These are phyloP conservation scores for Pezicula radicicola DNA, from an alignment of 2,329 filamentous ascomycete species.

Conservation along the genomic window DNA sequence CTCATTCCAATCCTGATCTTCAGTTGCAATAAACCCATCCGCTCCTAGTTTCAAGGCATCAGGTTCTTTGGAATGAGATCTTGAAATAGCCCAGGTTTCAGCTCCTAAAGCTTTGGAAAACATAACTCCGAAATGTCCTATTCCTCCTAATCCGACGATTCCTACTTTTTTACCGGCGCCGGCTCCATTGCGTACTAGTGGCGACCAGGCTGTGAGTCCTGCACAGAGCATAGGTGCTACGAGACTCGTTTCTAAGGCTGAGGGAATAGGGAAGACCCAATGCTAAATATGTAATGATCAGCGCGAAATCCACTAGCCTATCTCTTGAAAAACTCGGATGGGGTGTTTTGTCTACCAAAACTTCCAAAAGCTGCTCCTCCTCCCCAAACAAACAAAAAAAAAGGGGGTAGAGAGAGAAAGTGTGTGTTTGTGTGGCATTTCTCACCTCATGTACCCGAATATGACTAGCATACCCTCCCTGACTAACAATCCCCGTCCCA, in stretches of 20 bases:
- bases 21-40: constrained; percentile 53
- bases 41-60: constrained; percentile 56
- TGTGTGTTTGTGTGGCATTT: neutral
- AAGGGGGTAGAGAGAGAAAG: too few relatives aligned
- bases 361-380: too few relatives aligned
- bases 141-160: constrained; percentile 67
- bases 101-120: constrained; percentile 64
- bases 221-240: constrained; percentile 81
- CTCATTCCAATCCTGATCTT: constrained; percentile 30
- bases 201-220: constrained; percentile 74
- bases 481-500: constrained; percentile 52
- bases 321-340: too few relatives aligned
- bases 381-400: too few relatives aligned
- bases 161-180: constrained; percentile 75
- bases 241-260: constrained; percentile 55
- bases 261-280: constrained; percentile 69
- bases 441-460: constrained; percentile 65
- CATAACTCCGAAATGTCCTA: constrained; percentile 67
- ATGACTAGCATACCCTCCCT: constrained; percentile 62
- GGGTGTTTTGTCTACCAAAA: too few relatives aligned
- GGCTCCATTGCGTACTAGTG: constrained; percentile 69
- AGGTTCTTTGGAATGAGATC: constrained; percentile 52
- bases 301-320: too few relatives aligned
- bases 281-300: neutral
- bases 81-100: constrained; percentile 57